Conservation (phyloP, 2,329 filamentous ascomycete genomes). For the Colletotrichum tropicicola region DNA sequence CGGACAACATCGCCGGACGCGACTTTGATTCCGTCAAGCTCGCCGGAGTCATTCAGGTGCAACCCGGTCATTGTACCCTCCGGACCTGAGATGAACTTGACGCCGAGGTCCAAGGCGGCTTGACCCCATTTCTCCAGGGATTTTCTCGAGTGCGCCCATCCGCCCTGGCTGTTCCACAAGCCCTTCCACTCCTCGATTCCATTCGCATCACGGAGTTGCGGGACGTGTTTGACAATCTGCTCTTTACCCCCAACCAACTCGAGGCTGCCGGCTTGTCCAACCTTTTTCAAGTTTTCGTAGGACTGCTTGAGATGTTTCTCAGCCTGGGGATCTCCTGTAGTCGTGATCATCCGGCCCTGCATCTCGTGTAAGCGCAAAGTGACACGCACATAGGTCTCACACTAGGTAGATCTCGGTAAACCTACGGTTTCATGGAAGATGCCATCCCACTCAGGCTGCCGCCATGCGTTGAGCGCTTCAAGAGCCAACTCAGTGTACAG, state of each 20-base stretch:
- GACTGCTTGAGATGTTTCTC: constrained; percentile 27
- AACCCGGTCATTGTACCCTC: constrained; percentile 17
- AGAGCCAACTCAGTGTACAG: constrained; percentile 12
- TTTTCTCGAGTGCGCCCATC: constrained; percentile 15
- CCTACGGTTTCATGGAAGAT: constrained; percentile 31
- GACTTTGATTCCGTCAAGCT: constrained; percentile 13
- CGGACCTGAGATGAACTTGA: constrained; percentile 9
- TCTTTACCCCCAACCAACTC: constrained; percentile 16
- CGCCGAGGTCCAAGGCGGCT: background rate
- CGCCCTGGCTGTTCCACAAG: constrained; percentile 24
- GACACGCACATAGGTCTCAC: background rate
- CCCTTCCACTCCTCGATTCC: constrained; percentile 26
- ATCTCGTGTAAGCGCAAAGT: background rate
- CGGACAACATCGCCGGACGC: constrained; percentile 4
- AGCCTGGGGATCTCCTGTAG: constrained; percentile 11
- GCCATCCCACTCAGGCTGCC: constrained; percentile 16
- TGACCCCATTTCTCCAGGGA: constrained; percentile 12
- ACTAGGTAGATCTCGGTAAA: background rate
- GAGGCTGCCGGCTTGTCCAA: background rate
- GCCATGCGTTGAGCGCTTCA: constrained; percentile 27
- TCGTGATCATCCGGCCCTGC: constrained; percentile 30
- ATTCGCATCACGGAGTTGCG: constrained; percentile 9
- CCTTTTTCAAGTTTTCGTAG: constrained; percentile 20
- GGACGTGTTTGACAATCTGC: constrained; percentile 17
- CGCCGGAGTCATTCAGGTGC: background rate